Base-by-base conservation (phyloP, 2,329 filamentous ascomycete species). In the Drechslera avenae region DNA sequence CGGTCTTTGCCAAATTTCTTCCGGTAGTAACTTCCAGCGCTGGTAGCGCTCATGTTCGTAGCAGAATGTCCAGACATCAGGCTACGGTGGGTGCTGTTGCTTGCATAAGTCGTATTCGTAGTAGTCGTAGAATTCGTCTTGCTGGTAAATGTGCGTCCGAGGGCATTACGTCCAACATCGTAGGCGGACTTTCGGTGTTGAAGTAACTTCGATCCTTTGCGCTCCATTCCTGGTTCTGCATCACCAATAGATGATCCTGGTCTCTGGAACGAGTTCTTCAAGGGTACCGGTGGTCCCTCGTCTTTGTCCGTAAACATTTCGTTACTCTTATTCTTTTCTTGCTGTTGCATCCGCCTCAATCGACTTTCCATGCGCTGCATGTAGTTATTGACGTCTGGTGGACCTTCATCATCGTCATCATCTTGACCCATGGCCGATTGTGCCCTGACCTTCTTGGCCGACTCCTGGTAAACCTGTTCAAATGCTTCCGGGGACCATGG, bases 31-130 rank as follows among this genome's bases (percentile, higher is more conserved):
- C 93, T 97, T 46, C 92, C 94, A 13, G 94, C 94, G 74, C 94
- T 97, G 13, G 94, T 97, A 42, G 91, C 90, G 72, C 93, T 97
- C 74, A 97, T 91, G 10, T 84, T 93, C 42, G 92, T 87, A 0
- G 94, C 94, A 45, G 94, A 97, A 44, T 85, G 82, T 3, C 93
- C 94, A 71, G 93, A 97, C 93, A 97, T 97, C 35, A 99, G 74
- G 65, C 90, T 97, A 63, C 88, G 85, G 62, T 87, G 86, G 13
- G 91, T 97, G 57, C 87, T 90, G 33, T 82, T 84, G 57, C 84
- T 88, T 51, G 79, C 79, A 62, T 82, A 82, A 19, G 49, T 52
- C 31, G 80, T 79, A 21, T 79, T 85, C 17, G 45, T 47, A n/a
- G 80, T 79, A 21, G 79, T 85, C 1, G 90, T 94, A 4, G 88